Percentiles rank a stretch among this genome's conserved stretches.
These are phyloP conservation scores for Trypanosoma platydactyli DNA, from an alignment of 208 protist genomes.

Conservation along the genomic window DNA sequence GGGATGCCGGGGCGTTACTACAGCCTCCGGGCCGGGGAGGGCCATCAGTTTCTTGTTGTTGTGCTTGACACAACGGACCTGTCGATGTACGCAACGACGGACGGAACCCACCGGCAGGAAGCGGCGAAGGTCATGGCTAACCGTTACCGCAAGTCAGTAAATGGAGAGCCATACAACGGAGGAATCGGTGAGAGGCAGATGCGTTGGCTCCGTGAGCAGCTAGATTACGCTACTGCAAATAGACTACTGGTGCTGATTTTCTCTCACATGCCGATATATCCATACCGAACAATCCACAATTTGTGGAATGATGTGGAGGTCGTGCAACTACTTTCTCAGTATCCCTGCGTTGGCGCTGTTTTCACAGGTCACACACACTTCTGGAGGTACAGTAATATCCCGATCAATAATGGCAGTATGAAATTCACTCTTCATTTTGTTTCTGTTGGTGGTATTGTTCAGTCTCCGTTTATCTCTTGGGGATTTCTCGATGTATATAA, in stretches of 20 bases:
- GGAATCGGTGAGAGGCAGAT: constrained; percentile 21
- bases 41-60: constrained; percentile 16
- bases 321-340: constrained; percentile 17
- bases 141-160: constrained; percentile 8
- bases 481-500: constrained; percentile 28
- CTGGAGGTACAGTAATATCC: constrained; percentile 12
- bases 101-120: not conserved
- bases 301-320: constrained; percentile 32
- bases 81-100: constrained; percentile 15
- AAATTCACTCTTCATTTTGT: constrained; percentile 23
- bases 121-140: constrained; percentile 2
- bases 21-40: constrained; percentile 18
- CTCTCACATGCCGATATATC: constrained; percentile 24
- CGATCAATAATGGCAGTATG: not conserved
- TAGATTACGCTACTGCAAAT: constrained; percentile 7
- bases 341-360: constrained; percentile 23
- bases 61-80: constrained; percentile 27
- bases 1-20: constrained; percentile 28
- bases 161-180: constrained; percentile 12
- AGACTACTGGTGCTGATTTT: constrained; percentile 9
- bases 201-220: constrained; percentile 16
- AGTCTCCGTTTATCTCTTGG: constrained; percentile 29
- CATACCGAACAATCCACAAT: constrained; percentile 13
- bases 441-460: constrained; percentile 25
- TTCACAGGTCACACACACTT: constrained; percentile 24